phyloP scores from a whole-genome alignment of 2,329 filamentous ascomycete species.

The Dryadomyces quercus-mongolicae region DNA sequence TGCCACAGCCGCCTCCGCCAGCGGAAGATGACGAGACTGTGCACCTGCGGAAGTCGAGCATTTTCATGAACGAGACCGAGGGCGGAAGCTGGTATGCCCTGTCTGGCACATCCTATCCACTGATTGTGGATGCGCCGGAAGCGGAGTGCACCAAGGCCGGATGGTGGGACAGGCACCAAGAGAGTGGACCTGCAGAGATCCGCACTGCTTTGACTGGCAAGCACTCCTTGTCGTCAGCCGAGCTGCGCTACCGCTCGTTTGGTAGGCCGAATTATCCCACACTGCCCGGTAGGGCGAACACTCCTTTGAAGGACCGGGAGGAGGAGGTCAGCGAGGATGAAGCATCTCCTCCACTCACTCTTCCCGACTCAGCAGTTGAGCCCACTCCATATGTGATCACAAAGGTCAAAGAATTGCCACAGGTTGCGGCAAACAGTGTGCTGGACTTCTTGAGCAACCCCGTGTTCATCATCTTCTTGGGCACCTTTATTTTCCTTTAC shows the following conservation, averaged over 20 bases:
- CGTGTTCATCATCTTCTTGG: slow-evolving; percentile 32
- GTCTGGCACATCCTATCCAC: slow-evolving; percentile 74
- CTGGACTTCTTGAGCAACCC: slow-evolving; percentile 46
- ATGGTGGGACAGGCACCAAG: slow-evolving; percentile 12
- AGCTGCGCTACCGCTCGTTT: background rate
- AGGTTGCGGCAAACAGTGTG: slow-evolving; percentile 35
- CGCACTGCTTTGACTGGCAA: slow-evolving; percentile 57
- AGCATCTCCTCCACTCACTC: slow-evolving; percentile 2
- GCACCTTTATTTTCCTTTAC: slow-evolving; percentile 29
- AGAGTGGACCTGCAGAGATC: slow-evolving; percentile 30
- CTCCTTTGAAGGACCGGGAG: background rate
- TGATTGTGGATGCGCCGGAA: slow-evolving; percentile 40
- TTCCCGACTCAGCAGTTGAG: slow-evolving; percentile 16
- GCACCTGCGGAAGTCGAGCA: slow-evolving; percentile 46
- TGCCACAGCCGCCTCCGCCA: slow-evolving; percentile 72
- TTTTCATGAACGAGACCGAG: slow-evolving; percentile 81
- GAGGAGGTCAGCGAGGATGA: background rate
- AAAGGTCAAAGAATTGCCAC: slow-evolving; percentile 37
- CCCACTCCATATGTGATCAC: slow-evolving; percentile 31
- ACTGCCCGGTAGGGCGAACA: slow-evolving; percentile 2
- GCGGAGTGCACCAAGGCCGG: slow-evolving; percentile 11
- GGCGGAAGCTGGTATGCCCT: slow-evolving; percentile 89
- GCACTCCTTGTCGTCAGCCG: slow-evolving; percentile 38
- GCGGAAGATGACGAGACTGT: slow-evolving; percentile 34
- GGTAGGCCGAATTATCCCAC: background rate